These are phyloP conservation scores for Hymenotorrendiella dingleyae DNA, from an alignment of 2,329 filamentous ascomycete species.

Conservation along the genomic window DNA sequence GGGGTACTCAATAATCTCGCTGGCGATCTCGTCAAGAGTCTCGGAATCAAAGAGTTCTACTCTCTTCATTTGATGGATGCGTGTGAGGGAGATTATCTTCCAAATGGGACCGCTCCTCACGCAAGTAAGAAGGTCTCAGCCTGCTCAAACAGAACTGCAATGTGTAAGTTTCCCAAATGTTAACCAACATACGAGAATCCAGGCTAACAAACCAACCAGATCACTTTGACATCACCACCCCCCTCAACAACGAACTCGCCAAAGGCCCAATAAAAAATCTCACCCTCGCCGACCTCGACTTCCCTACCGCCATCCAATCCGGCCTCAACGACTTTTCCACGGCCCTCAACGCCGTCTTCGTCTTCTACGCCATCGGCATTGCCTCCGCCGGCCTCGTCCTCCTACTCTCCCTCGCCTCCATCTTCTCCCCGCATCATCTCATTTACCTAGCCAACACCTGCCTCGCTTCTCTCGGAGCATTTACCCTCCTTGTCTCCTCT, in stretches of 20 bases:
- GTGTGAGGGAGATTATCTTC: conserved; percentile 42
- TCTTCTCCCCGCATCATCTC: conserved; percentile 40
- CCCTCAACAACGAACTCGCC: conserved; percentile 43
- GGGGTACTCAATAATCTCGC: conserved; percentile 32
- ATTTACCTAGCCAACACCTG: conserved; percentile 44
- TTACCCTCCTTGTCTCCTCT: conserved; percentile 63
- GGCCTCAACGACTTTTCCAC: conserved; percentile 45
- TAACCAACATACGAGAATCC: background rate
- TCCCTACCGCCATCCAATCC: conserved; percentile 49
- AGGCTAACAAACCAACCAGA: conserved; percentile 15
- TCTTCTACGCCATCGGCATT: conserved; percentile 54
- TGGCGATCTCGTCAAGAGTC: conserved; percentile 36
- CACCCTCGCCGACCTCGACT: conserved; percentile 47
- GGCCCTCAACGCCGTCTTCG: conserved; percentile 46
- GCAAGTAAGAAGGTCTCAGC: conserved; percentile 45
- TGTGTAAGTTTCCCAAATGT: conserved; percentile 35
- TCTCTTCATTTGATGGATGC: conserved; percentile 54
- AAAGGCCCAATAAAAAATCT: conserved; percentile 34
- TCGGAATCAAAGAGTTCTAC: conserved; percentile 57
- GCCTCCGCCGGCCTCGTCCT: conserved; percentile 45
- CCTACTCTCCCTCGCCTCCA: conserved; percentile 37
- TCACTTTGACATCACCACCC: conserved; percentile 48
- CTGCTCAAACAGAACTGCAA: conserved; percentile 47
- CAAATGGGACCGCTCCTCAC: conserved; percentile 31
- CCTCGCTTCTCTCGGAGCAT: conserved; percentile 40